These are phyloP conservation scores for Dactylonectria macrodidyma DNA, from an alignment of 2,329 filamentous ascomycete genomes.

Conservation along the genomic window DNA sequence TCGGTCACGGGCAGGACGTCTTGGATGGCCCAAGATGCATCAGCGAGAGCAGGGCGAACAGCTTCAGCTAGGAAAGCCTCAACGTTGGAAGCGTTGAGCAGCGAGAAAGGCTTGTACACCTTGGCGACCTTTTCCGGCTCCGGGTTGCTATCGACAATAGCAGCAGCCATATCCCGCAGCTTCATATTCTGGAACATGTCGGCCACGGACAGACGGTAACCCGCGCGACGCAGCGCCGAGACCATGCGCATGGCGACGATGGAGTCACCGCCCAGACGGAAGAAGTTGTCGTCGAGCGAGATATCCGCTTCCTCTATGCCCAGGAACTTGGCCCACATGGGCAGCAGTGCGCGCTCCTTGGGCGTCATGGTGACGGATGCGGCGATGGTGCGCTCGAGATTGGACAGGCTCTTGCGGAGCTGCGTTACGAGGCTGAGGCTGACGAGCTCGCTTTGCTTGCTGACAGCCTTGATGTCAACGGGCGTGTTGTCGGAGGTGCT, in stretches of 20 bases:
- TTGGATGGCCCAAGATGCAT: slow-evolving; percentile 41
- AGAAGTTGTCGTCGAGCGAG: slow-evolving; percentile 48
- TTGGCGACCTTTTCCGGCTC: slow-evolving; percentile 24
- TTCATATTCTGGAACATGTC: slow-evolving; percentile 50
- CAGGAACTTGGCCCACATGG: slow-evolving; percentile 43
- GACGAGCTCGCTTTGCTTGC: slow-evolving; percentile 5
- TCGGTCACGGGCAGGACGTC: slow-evolving; percentile 43
- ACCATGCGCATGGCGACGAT: slow-evolving; percentile 48
- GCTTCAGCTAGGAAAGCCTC: slow-evolving; percentile 35
- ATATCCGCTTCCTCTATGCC: slow-evolving; percentile 41
- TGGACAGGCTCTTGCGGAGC: slow-evolving; percentile 34
- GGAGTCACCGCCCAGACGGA: slow-evolving; percentile 47
- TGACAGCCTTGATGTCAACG: slow-evolving; percentile 21
- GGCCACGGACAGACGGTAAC: slow-evolving; percentile 45
- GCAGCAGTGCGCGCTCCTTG: slow-evolving; percentile 38
- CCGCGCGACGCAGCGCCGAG: slow-evolving; percentile 41
- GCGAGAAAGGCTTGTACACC: slow-evolving; percentile 41
- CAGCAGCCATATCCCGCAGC: slow-evolving; percentile 43
- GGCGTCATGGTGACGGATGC: slow-evolving; percentile 37
- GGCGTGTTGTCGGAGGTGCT: background rate
- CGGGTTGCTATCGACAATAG: slow-evolving; percentile 25
- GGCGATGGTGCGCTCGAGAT: slow-evolving; percentile 34
- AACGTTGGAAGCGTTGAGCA: slow-evolving; percentile 34
- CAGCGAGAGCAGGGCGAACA: slow-evolving; percentile 36
- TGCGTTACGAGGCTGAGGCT: slow-evolving; percentile 36